A percentile compares a stretch with the other conserved stretches of the same genome.
Evolutionary conservation across 208 protist genomes (phyloP).

Genomic region (Naegleria gruberi): DNA sequence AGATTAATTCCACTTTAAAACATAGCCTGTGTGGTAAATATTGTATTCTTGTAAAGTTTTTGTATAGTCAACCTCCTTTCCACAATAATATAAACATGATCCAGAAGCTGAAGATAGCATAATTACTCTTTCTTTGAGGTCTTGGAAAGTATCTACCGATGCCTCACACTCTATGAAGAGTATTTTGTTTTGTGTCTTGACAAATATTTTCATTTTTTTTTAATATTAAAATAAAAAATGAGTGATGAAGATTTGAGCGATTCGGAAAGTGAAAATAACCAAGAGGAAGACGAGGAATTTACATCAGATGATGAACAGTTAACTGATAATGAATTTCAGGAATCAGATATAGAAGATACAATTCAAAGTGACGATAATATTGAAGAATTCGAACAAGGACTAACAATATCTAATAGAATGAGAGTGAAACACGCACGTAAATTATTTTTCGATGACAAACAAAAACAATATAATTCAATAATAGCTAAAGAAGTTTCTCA

Average conservation of each 20-base stretch:
- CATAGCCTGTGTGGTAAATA: background rate
- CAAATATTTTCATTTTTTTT: conserved; percentile 8
- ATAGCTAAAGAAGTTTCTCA: background rate
- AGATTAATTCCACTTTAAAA: conserved; percentile 2
- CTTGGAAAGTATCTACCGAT: background rate
- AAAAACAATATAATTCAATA: background rate
- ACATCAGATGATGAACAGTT: background rate
- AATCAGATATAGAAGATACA: background rate
- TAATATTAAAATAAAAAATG: too few species aligned
- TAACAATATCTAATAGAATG: background rate
- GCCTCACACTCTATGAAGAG: background rate
- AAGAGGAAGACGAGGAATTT: background rate
- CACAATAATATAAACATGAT: background rate
- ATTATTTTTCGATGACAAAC: background rate
- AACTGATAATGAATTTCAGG: background rate
- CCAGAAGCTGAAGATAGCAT: background rate
- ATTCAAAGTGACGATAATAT: background rate
- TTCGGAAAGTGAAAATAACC: background rate
- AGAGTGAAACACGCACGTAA: background rate
- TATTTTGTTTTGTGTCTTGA: background rate
- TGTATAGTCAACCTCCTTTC: conserved; percentile 1
- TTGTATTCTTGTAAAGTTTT: conserved; percentile 9
- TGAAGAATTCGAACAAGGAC: background rate
- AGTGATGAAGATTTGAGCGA: background rate
- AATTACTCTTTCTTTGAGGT: conserved; percentile 2